Evolutionary conservation across 2,329 filamentous ascomycete species (phyloP), one percentile per base, ranked within the genome.

Genomic region (Epichloe typhina): DNA sequence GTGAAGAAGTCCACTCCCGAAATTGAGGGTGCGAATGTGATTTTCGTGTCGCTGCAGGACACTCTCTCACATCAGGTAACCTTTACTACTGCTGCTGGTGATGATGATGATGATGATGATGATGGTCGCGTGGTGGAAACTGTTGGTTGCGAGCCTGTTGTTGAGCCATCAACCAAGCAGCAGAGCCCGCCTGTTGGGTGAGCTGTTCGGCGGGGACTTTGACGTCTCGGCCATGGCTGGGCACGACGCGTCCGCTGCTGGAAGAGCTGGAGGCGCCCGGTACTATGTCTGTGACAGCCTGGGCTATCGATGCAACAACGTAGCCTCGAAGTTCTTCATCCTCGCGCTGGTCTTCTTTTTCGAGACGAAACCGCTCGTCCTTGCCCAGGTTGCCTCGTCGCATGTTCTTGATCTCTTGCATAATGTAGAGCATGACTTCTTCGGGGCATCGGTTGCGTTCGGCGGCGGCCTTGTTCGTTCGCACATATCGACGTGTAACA

Each of bases 381-480:
- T 96, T 95, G 65, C 77, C 75, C 75, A 95, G 80, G 69, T 94
- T 90, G 60, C 81, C 77, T 48, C 93, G 83, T 61, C 91, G 85
- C 61, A 91, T 79, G 55, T 82, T 80, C 61, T 87, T 87, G 62
- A 98, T 93, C 71, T 97, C 93, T 59, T 90, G 83, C 70, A 93
- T 84, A 55, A 96, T 88, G 72, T 90, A 90, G 15, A 95, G 77
- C 54, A 97, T 76, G 5, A 95, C 91, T 56, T 93, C 86, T 66
- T 98, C 93, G 0, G 91, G 82, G 58, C 86, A 90, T 59, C 82
- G 80, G 57, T 76, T 88, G 56, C 93, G 83, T 55, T 86, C 81
- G n/a, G 78, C 72, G 36, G 86, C 83, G 59, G 86, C 77, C 57
- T 84, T 81, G 54, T 73, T 74, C 67, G 88, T 87, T 58, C 86